Percentiles rank a stretch among this genome's conserved stretches.
phyloP scores from a whole-genome alignment of 257 asterid genomes.

The Solanum pennellii region DNA sequence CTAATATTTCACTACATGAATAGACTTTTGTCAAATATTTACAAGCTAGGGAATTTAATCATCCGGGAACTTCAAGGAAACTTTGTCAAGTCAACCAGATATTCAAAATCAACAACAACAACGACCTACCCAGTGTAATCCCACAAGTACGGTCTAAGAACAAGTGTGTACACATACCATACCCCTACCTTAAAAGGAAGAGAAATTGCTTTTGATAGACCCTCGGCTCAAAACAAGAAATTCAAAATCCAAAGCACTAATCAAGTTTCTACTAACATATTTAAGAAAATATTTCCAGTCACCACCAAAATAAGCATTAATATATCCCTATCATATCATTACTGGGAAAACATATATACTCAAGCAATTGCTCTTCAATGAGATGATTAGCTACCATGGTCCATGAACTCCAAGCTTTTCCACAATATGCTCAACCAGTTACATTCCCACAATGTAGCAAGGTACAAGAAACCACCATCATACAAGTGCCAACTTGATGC shows the following conservation, averaged over 20 bases:
- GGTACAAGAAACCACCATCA: not conserved
- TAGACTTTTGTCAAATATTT: not conserved
- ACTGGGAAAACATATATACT: not conserved
- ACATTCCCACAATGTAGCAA: not conserved
- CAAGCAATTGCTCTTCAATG: not conserved
- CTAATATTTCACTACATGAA: not conserved
- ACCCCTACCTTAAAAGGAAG: not conserved
- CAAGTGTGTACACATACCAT: not conserved
- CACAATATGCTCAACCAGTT: not conserved
- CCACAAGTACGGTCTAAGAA: not conserved
- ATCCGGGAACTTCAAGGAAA: not conserved
- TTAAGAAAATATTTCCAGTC: not conserved
- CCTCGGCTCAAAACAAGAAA: not conserved
- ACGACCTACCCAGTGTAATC: not conserved
- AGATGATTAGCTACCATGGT: not conserved
- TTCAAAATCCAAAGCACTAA: not conserved
- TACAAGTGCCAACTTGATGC: not conserved
- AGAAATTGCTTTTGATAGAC: not conserved
- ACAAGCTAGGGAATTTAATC: not conserved
- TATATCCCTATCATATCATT: not conserved
- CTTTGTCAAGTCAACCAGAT: not conserved
- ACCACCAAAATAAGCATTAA: not conserved
- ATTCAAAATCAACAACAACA: not conserved
- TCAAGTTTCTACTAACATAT: not conserved
- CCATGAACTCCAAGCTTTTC: not conserved